Evolutionary conservation across 345 rosid species (phyloP).

Genomic region (Pseudoturritis turrita): DNA sequence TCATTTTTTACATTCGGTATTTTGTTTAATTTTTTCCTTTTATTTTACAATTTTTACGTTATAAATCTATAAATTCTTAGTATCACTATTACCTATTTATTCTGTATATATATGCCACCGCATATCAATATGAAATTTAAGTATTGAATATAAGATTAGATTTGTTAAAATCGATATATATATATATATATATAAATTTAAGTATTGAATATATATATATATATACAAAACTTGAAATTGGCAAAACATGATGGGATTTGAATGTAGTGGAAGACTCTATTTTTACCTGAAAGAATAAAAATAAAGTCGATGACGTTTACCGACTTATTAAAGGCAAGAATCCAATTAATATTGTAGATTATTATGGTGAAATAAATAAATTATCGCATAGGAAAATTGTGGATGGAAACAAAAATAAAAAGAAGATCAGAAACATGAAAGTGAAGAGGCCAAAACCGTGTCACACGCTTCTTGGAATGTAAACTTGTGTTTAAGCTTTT

Average conservation of each 20-base stretch:
- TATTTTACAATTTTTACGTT: too few species aligned
- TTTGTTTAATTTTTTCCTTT: too few species aligned
- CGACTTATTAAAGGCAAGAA: conserved; percentile 29
- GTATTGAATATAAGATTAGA: background rate
- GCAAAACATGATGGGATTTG: conserved; percentile 2
- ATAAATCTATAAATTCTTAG: too few species aligned
- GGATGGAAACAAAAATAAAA: conserved; percentile 27
- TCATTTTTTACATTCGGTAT: too few species aligned
- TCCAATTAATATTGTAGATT: conserved; percentile 9
- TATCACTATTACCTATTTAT: background rate
- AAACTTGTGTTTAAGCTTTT: conserved; percentile 31
- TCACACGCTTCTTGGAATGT: conserved; percentile 44
- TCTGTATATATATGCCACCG: background rate
- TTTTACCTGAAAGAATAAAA: conserved; percentile 22
- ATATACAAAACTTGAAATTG: background rate
- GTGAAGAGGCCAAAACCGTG: conserved; percentile 61
- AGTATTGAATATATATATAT: too few species aligned
- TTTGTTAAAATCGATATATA: background rate
- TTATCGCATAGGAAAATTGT: background rate
- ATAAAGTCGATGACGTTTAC: conserved; percentile 22
- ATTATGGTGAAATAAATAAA: conserved; percentile 1
- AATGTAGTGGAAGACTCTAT: conserved; percentile 12
- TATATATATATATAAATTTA: too few species aligned
- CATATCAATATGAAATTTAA: background rate
- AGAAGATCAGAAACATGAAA: conserved; percentile 23